phyloP scores from a whole-genome alignment of 768 basidiomycete species.

The Leccinum broughii region DNA sequence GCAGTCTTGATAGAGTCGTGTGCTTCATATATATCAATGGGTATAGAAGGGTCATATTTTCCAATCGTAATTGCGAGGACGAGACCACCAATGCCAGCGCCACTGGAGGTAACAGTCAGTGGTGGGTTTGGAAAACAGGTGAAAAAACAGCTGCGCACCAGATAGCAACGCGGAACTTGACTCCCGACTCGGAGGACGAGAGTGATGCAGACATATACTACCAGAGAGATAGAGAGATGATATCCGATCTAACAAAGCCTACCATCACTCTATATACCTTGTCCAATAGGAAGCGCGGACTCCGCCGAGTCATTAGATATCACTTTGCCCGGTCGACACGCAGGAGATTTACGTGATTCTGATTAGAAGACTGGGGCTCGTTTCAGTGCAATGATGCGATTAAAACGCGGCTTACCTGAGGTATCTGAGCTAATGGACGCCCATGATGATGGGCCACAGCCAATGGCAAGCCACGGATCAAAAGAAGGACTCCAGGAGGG shows the following conservation, averaged over 20 bases:
- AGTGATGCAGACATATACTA: neutral
- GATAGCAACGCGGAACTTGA: slow-evolving; percentile 25
- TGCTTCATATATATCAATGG: slow-evolving; percentile 48
- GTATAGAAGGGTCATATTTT: slow-evolving; percentile 31
- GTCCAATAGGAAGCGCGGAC: too few relatives aligned
- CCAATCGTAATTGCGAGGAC: slow-evolving; percentile 41
- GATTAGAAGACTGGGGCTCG: neutral
- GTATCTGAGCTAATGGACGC: too few relatives aligned
- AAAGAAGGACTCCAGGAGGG: too few relatives aligned
- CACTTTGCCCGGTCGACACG: neutral
- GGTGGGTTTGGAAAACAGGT: neutral
- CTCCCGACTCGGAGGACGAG: neutral
- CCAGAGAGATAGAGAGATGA: too few relatives aligned
- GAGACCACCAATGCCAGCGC: slow-evolving; percentile 45
- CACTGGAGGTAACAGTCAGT: slow-evolving; percentile 21
- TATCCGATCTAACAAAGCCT: too few relatives aligned
- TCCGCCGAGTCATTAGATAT: too few relatives aligned
- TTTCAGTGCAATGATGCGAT: too few relatives aligned
- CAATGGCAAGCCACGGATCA: too few relatives aligned
- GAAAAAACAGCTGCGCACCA: slow-evolving; percentile 12
- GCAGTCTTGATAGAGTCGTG: slow-evolving; percentile 38
- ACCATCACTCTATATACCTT: too few relatives aligned
- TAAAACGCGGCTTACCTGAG: too few relatives aligned
- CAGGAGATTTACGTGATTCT: neutral
- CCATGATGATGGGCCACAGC: too few relatives aligned